These are phyloP conservation scores for Kurtzmaniella cleridarum DNA, from an alignment of 805 yeast genomes.

Conservation along the genomic window DNA sequence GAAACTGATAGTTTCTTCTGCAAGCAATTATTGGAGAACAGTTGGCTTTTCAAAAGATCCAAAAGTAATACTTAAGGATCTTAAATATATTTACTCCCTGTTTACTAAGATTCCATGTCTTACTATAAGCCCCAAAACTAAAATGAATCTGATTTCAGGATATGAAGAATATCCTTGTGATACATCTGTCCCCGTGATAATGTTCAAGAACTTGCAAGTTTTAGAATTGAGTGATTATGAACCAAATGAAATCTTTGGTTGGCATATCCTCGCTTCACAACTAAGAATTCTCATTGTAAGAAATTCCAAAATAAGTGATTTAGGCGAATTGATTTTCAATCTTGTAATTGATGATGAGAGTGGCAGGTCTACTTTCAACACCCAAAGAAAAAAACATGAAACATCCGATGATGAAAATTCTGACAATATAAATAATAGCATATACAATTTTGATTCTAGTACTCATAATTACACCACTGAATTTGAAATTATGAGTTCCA, in stretches of 20 bases:
- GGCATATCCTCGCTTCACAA: constrained; percentile 53
- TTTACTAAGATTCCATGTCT: constrained; percentile 64
- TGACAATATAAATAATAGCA: constrained; percentile 4
- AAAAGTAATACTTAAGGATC: constrained; percentile 43
- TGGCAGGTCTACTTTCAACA: constrained; percentile 31
- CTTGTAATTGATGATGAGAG: constrained; percentile 51
- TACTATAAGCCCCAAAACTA: constrained; percentile 53
- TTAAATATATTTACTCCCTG: constrained; percentile 54
- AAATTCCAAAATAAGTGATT: constrained; percentile 45
- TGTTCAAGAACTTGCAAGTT: constrained; percentile 59
- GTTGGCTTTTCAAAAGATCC: constrained; percentile 34
- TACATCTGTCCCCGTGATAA: constrained; percentile 57
- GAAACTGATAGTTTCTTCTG: constrained; percentile 43
- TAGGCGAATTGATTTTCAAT: constrained; percentile 46
- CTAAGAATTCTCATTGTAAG: constrained; percentile 51
- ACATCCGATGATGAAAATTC: constrained; percentile 6
- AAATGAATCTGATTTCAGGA: constrained; percentile 51
- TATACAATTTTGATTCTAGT: constrained; percentile 1
- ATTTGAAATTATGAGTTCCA: constrained; percentile 12
- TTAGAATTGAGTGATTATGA: constrained; percentile 56
- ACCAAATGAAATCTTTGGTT: constrained; percentile 61
- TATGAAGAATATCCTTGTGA: constrained; percentile 71
- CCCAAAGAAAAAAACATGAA: not conserved
- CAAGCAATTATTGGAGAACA: constrained; percentile 37
- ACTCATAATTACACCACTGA: constrained; percentile 9